These are phyloP conservation scores for Rhizophora apiculata DNA, from an alignment of 345 rosid genomes.

Conservation along the genomic window DNA sequence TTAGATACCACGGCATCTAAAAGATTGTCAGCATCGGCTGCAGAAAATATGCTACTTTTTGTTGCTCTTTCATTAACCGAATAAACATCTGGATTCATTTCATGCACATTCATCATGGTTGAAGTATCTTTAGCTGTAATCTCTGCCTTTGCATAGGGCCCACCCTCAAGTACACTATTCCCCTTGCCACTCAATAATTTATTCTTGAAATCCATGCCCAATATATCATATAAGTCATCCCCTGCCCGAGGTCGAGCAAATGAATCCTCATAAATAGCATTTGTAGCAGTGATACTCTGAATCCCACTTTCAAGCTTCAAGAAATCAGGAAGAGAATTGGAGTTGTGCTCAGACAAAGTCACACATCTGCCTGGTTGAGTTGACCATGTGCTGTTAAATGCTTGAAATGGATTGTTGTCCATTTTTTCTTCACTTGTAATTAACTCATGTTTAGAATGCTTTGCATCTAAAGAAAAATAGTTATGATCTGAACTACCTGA, in stretches of 20 bases:
- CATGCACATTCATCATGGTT: constrained; percentile 30
- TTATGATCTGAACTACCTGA: constrained; percentile 25
- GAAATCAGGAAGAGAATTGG: constrained; percentile 20
- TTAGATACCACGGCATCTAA: constrained; percentile 91
- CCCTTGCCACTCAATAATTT: constrained; percentile 42
- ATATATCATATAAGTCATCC: constrained; percentile 72
- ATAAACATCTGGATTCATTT: constrained; percentile 36
- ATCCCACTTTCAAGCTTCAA: constrained; percentile 28
- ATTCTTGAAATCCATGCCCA: constrained; percentile 72
- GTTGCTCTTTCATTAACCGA: constrained; percentile 39
- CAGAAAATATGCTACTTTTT: constrained; percentile 28
- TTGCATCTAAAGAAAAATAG: constrained; percentile 13
- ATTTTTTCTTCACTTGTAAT: constrained; percentile 26
- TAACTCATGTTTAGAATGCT: constrained; percentile 18
- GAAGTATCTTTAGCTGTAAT: constrained; percentile 36
- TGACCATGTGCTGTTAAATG: constrained; percentile 18
- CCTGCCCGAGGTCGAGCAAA: constrained; percentile 45
- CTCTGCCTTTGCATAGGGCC: constrained; percentile 30
- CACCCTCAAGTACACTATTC: constrained; percentile 26
- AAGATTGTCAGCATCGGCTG: constrained; percentile 56
- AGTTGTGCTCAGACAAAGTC: constrained; percentile 22
- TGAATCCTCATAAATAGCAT: constrained; percentile 29
- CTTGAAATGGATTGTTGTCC: constrained; percentile 32
- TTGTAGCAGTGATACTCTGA: constrained; percentile 19
- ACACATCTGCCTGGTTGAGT: constrained; percentile 18